Evolutionary conservation across 306 rosid species (phyloP).

Genomic region (Astragalus glycyphyllos): DNA sequence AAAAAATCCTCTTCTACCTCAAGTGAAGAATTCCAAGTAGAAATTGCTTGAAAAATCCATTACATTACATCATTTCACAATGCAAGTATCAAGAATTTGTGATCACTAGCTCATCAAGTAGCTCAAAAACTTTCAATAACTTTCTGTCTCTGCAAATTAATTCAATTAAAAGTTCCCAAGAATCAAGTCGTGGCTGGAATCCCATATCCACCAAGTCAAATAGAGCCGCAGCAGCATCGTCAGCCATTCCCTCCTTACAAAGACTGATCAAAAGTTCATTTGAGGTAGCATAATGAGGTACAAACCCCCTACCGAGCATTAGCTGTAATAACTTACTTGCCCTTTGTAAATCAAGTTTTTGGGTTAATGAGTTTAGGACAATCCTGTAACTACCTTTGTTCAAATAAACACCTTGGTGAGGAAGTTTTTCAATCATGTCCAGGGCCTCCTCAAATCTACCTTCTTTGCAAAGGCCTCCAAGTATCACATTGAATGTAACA

Average conservation of each 20-base stretch:
- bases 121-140: slow-evolving; percentile 64
- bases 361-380: slow-evolving; percentile 69
- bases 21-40: no score
- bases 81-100: slow-evolving; percentile 35
- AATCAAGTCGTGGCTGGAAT: slow-evolving; percentile 66
- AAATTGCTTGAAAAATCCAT: no score
- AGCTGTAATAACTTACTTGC: slow-evolving; percentile 63
- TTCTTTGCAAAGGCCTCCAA: slow-evolving; percentile 80
- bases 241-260: slow-evolving; percentile 73
- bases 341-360: slow-evolving; percentile 62
- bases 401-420: slow-evolving; percentile 77
- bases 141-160: slow-evolving; percentile 73
- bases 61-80: not conserved
- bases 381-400: slow-evolving; percentile 85
- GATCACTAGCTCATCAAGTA: slow-evolving; percentile 66
- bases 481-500: slow-evolving; percentile 74
- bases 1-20: no score
- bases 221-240: slow-evolving; percentile 62
- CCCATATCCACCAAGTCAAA: slow-evolving; percentile 72
- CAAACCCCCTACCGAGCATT: slow-evolving; percentile 76
- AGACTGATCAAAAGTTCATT: slow-evolving; percentile 72
- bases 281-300: slow-evolving; percentile 86
- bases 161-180: slow-evolving; percentile 73
- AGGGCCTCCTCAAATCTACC: slow-evolving; percentile 72
- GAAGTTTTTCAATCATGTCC: slow-evolving; percentile 73